Evolutionary conservation across 1,284 basidiomycete genomes (phyloP).

Genomic region (Trichosporon faecale): DNA sequence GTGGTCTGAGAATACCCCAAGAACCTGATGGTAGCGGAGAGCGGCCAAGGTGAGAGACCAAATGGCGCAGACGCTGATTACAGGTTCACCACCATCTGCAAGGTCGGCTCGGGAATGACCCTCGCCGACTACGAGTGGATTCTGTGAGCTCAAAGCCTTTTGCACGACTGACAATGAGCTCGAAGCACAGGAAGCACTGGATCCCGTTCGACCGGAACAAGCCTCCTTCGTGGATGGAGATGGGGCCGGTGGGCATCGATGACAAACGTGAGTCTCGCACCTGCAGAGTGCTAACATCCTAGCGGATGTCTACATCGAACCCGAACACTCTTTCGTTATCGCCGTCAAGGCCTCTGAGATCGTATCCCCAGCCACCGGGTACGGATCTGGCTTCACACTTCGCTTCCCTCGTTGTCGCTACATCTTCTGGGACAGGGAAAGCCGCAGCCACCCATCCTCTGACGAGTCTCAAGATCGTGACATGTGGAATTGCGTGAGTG

Average conservation of each 20-base stretch:
- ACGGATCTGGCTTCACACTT: conserved; percentile 54
- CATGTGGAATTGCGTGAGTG: conserved; percentile 49
- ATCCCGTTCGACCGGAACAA: conserved; percentile 47
- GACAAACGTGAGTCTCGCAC: conserved; percentile 44
- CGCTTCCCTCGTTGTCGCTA: conserved; percentile 79
- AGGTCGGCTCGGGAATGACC: conserved; percentile 80
- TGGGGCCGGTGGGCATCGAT: conserved; percentile 42
- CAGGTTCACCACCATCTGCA: conserved; percentile 61
- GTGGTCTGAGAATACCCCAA: conserved; percentile 49
- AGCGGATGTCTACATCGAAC: conserved; percentile 54
- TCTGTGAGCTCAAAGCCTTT: conserved; percentile 35
- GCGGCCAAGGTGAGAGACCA: conserved; percentile 58
- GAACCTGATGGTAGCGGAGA: conserved; percentile 60
- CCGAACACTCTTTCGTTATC: conserved; percentile 60
- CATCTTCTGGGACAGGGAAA: conserved; percentile 59
- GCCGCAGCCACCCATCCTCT: conserved; percentile 33
- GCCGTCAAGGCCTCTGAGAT: conserved; percentile 90
- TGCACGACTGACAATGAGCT: conserved; percentile 26
- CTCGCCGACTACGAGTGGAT: conserved; percentile 78
- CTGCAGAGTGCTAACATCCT: conserved; percentile 18
- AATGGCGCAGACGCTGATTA: background rate
- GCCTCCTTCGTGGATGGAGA: conserved; percentile 45
- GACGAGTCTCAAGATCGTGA: conserved; percentile 45
- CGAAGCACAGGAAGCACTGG: conserved; percentile 48
- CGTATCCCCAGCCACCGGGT: conserved; percentile 54